phyloP scores from a whole-genome alignment of 2,329 filamentous ascomycete species.

The Fusarium scirpi region DNA sequence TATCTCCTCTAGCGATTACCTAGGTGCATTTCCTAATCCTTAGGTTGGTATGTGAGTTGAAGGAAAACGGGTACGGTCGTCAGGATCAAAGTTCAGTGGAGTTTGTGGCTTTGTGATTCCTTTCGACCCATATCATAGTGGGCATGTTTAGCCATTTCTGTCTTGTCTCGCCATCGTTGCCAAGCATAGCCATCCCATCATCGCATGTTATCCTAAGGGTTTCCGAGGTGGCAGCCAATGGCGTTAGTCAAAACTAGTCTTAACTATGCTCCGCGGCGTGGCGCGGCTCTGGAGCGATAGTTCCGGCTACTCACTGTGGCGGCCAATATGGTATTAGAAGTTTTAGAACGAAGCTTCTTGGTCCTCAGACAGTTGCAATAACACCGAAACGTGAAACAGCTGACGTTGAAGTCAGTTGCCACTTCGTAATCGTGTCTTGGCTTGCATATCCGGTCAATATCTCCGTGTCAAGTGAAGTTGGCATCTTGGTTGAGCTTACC shows the following conservation, averaged over 20 bases:
- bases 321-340: background rate
- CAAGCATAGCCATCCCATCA: background rate
- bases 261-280: background rate
- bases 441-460: background rate
- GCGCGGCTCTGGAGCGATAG: slow-evolving; percentile 4
- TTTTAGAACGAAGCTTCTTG: background rate
- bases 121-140: background rate
- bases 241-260: background rate
- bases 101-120: background rate
- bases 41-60: background rate
- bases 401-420: slow-evolving; percentile 13
- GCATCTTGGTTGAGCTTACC: background rate
- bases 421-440: background rate
- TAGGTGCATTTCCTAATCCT: background rate
- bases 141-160: background rate
- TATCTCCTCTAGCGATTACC: background rate
- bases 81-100: background rate
- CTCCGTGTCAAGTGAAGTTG: background rate
- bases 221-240: background rate
- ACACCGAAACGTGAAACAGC: slow-evolving; percentile 3
- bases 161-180: background rate
- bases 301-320: slow-evolving; percentile 5
- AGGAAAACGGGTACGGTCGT: slow-evolving; percentile 1
- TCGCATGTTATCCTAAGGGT: background rate
- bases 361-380: background rate